Evolutionary conservation across 257 asterid species (phyloP), one percentile per base, ranked within the genome.

Genomic region (Solanum medicagineum): DNA sequence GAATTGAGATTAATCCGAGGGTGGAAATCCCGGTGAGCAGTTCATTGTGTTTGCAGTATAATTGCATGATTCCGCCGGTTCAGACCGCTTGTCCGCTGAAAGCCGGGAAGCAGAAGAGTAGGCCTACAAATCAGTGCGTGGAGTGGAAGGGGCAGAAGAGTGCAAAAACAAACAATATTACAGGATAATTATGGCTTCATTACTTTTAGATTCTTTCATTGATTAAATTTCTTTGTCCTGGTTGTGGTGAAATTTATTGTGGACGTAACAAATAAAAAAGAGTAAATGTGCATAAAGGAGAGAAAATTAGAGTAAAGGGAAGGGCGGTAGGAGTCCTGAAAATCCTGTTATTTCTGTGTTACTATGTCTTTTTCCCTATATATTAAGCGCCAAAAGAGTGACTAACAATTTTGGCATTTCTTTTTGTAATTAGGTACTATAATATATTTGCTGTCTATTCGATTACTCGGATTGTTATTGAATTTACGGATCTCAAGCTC

Each of bases 11-110:
- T 0, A 91, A 88, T 85, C 98, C 98, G 84, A 87, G 93, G 92
- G 98, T 90, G 26, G 94, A 88, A 87, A 97, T 97, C 81, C 99
- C 99, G 0, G 32, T 90, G 84, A 92, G 91, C 88, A 89, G 93
- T n/a, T 95, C 99, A 0, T 56, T 96, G 88, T 96, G 99, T 86
- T 86, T 95, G 88, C 98, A 95, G 90, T 96, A 96, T 60, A 96
- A 95, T 77, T 95, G 99, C 82, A 94, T 95, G 99, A 95, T 95
- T 42, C 93, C 90, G 60, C 99, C 99, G 65, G 90, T 94, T 16
- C 90, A 92, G 88, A 91, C 97, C 65, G 93, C 98, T 17, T 95
- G 99, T 89, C 98, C 99, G 2, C 53, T 89, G 84, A 97, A 92
- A 89, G 94, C 99, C 59, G 99, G 99, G 24, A 86, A 83, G 87